phyloP scores from a whole-genome alignment of 2,329 filamentous ascomycete species.

The Aspergillus luchuensis region DNA sequence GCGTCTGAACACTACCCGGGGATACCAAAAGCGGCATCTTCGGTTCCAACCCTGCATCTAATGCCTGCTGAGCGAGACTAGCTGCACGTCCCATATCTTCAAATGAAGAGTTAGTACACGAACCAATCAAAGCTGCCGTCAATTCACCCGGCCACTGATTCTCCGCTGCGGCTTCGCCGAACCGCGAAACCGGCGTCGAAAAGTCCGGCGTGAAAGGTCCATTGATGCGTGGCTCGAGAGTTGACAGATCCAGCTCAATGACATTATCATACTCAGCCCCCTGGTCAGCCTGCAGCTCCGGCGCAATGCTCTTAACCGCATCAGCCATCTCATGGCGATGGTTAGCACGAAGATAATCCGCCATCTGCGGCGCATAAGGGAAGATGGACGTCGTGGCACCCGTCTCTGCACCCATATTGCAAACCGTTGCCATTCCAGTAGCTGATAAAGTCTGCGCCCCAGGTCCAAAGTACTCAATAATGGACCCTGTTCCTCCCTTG shows the following conservation, averaged over 20 bases:
- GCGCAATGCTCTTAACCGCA: neutral
- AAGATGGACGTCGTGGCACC: constrained; percentile 5
- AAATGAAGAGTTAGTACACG: constrained; percentile 1
- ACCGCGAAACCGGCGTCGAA: neutral
- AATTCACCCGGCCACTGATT: neutral
- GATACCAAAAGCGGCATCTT: constrained; percentile 4
- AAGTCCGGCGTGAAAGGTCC: neutral
- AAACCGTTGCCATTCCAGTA: neutral
- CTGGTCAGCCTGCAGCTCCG: neutral
- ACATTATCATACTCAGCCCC: neutral
- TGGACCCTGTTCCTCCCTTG: neutral
- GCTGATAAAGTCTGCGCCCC: neutral
- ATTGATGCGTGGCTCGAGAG: neutral
- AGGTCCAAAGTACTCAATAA: constrained; percentile 3
- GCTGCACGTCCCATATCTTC: constrained; percentile 3
- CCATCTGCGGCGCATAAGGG: neutral
- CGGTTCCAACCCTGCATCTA: neutral
- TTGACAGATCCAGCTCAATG: neutral
- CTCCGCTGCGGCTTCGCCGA: neutral
- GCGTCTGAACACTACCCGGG: neutral
- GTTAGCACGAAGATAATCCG: neutral
- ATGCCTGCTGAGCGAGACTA: neutral
- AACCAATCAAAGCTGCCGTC: neutral
- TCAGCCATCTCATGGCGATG: neutral
- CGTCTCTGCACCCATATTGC: constrained; percentile 1